Evolutionary conservation across 768 basidiomycete genomes (phyloP).

Genomic region (Suillus americanus): DNA sequence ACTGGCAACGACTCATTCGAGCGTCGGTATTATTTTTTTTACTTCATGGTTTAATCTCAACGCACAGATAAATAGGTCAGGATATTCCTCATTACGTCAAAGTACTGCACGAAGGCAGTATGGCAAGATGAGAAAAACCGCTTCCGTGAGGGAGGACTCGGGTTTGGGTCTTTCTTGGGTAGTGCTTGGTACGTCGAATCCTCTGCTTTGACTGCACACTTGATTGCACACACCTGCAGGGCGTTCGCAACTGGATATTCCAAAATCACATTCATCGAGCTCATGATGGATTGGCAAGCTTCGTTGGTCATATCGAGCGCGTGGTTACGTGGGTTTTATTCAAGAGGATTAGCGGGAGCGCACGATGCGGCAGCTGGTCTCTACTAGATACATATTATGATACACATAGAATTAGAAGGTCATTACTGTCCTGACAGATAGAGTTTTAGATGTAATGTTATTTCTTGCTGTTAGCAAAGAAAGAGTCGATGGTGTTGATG

Average conservation of each 20-base stretch:
- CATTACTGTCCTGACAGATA: neutral
- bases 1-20: constrained; percentile 84
- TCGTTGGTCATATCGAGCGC: constrained; percentile 51
- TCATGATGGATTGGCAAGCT: constrained; percentile 62
- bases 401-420: constrained; percentile 8
- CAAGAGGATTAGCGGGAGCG: constrained; percentile 62
- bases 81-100: constrained; percentile 88
- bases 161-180: constrained; percentile 52
- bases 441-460: constrained; percentile 8
- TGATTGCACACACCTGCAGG: constrained; percentile 39
- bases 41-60: neutral
- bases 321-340: constrained; percentile 66
- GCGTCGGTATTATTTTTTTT: constrained; percentile 38
- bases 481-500: constrained; percentile 46
- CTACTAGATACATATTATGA: constrained; percentile 22
- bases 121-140: constrained; percentile 68
- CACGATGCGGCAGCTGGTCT: constrained; percentile 73
- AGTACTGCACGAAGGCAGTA: constrained; percentile 79
- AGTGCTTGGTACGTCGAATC: constrained; percentile 65
- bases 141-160: constrained; percentile 52
- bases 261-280: constrained; percentile 53
- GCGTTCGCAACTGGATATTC: constrained; percentile 55
- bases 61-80: constrained; percentile 49
- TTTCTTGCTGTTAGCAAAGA: constrained; percentile 38
- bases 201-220: neutral